Evolutionary conservation across 2,329 filamentous ascomycete genomes (phyloP).

Genomic region (Gyromitra esculenta): DNA sequence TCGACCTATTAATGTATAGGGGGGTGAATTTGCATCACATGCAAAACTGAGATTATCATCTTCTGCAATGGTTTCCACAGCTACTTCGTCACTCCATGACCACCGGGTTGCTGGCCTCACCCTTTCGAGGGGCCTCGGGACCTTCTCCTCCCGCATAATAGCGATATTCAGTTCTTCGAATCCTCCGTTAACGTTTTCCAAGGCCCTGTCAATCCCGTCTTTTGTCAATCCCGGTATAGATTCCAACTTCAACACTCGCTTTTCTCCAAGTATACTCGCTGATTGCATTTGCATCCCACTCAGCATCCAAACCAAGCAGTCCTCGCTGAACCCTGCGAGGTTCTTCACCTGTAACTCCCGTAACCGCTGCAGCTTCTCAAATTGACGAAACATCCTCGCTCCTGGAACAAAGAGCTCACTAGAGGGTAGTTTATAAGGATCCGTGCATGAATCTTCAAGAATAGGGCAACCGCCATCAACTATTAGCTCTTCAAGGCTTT

Average conservation of each 20-base stretch:
- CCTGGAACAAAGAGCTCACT: conserved; percentile 26
- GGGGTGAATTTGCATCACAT: neutral
- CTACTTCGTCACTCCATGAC: neutral
- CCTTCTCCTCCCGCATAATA: neutral
- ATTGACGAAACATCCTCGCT: conserved; percentile 28
- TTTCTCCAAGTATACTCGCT: neutral
- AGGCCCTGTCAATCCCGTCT: conserved; percentile 14
- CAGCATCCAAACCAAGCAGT: conserved; percentile 31
- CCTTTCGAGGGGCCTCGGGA: neutral
- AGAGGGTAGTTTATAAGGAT: neutral
- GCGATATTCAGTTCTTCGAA: neutral
- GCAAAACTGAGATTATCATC: conserved; percentile 8
- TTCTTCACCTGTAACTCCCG: conserved; percentile 31
- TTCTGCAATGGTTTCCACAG: neutral
- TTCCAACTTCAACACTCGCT: conserved; percentile 19
- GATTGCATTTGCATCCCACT: conserved; percentile 22
- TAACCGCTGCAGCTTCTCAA: conserved; percentile 21
- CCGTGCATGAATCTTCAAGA: neutral
- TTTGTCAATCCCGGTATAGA: conserved; percentile 30
- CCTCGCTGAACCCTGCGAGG: conserved; percentile 30
- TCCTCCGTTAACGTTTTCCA: neutral
- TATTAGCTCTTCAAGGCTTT: conserved; percentile 31
- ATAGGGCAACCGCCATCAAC: conserved; percentile 21
- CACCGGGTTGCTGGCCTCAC: conserved; percentile 8
- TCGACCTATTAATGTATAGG: neutral